Conservation (phyloP, 345 rosid genomes). For the Bruguiera sexangula region DNA sequence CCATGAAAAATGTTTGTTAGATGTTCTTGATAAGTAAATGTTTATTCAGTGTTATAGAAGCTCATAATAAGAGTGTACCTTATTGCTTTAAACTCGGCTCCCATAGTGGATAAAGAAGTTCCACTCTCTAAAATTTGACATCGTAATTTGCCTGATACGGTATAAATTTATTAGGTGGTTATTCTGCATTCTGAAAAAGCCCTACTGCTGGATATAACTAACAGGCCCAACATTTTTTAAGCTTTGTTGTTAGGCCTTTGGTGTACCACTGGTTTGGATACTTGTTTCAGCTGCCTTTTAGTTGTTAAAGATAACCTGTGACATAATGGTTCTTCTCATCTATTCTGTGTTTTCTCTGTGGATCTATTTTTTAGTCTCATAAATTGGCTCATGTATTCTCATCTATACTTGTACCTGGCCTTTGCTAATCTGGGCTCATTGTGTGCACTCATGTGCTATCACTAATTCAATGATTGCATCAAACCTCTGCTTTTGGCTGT, state of each 20-base stretch:
- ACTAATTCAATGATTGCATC: slow-evolving; percentile 18
- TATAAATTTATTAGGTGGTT: neutral
- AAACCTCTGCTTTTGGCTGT: slow-evolving; percentile 20
- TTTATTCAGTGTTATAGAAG: neutral
- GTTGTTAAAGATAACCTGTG: neutral
- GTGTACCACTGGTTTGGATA: too few species aligned
- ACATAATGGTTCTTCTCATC: neutral
- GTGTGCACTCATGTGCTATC: neutral
- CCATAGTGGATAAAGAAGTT: neutral
- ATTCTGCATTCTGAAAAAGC: too few species aligned
- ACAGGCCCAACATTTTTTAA: neutral
- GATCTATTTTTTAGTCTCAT: too few species aligned
- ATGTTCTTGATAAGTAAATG: too few species aligned
- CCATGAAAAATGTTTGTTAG: neutral
- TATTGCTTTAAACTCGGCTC: neutral
- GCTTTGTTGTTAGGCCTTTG: too few species aligned
- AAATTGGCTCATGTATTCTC: too few species aligned
- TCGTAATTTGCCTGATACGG: neutral
- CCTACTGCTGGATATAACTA: neutral
- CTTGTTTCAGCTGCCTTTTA: neutral
- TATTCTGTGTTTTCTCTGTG: too few species aligned
- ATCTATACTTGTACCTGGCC: neutral
- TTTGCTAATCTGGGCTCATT: neutral
- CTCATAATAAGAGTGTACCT: neutral
- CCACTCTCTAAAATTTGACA: neutral